Base-by-base conservation (phyloP, 352 stramenopile genomes). In the Globisporangium okanoganense region DNA sequence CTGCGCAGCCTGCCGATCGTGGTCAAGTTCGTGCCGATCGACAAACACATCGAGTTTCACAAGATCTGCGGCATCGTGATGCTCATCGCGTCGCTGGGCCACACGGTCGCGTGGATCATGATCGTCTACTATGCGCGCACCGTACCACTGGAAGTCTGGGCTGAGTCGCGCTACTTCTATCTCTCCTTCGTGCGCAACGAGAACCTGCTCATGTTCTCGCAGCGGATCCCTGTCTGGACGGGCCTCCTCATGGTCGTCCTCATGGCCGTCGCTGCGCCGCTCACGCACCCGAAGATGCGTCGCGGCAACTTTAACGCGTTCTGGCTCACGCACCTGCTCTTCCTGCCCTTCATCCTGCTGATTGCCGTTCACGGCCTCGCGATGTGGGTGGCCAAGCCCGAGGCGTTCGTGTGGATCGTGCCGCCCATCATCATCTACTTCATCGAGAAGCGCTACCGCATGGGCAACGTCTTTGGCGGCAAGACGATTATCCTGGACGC, bases 31-130 rank as follows among this genome's bases (percentile, higher is more conserved):
- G 59, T 91, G 6, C 84, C 83, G 4, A 64, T 92, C 33, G 82
- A 90, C 58, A 62, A 82, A 35, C 65, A 88, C 59, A 82, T 89
- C 31, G 75, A 82, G 52, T 92, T 90, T 50, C 79, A 88, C 69
- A 89, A 87, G 66, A 73, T 92, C 66, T 83, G 75, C n/a, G 82
- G 82, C 20, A 60, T 84, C n/a, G 75, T 92, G n/a, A 65, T 89
- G 61, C 57, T 92, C 49, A 53, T 88, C 10, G 78, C 82, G 6
- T 76, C 75, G 2, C 45, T 90, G 16, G 76, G 70, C 1, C 82
- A 90, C 70, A 77, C 76, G 1, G 58, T 56, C 2, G 75, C 74
- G 16, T 87, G 79, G 76, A 33, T 86, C 5, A 67, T 82, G 16
- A 85, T 88, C 45, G 68, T 90, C 18, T 65, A 76, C 43, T 83